phyloP scores from a whole-genome alignment of 495 filamentous ascomycete genomes.

The Aspergillus baeticus region DNA sequence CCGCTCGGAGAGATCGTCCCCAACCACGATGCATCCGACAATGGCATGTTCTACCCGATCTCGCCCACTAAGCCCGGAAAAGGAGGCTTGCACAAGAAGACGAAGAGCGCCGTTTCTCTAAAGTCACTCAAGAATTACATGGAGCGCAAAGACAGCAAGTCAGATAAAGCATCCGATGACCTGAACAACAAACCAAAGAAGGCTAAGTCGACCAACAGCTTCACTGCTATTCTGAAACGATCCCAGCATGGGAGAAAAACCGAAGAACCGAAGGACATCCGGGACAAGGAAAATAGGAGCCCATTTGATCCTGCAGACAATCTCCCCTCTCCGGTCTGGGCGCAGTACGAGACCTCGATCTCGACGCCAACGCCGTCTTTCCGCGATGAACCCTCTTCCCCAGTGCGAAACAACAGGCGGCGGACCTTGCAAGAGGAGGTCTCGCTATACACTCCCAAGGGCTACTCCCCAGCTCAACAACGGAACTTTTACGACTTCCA shows the following conservation, averaged over 20 bases:
- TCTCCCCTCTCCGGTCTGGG: slow-evolving; percentile 72
- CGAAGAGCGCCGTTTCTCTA: slow-evolving; percentile 65
- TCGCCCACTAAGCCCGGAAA: slow-evolving; percentile 30
- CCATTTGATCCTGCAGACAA: slow-evolving; percentile 46
- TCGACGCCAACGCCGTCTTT: slow-evolving; percentile 52
- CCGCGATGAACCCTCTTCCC: slow-evolving; percentile 33
- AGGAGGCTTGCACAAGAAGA: slow-evolving; percentile 56
- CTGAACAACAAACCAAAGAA: slow-evolving; percentile 66
- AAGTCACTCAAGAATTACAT: slow-evolving; percentile 58
- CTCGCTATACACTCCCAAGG: slow-evolving; percentile 58
- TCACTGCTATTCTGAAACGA: slow-evolving; percentile 55
- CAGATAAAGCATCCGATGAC: slow-evolving; percentile 36
- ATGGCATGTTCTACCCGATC: slow-evolving; percentile 19
- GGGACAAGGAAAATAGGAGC: slow-evolving; percentile 74
- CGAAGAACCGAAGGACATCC: slow-evolving; percentile 47
- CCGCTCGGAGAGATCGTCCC: slow-evolving; percentile 40
- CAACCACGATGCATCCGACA: slow-evolving; percentile 36
- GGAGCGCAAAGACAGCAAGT: slow-evolving; percentile 52
- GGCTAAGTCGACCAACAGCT: slow-evolving; percentile 78
- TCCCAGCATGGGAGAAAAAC: slow-evolving; percentile 43
- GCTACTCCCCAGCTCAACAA: slow-evolving; percentile 64
- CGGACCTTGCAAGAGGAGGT: slow-evolving; percentile 56
- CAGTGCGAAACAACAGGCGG: slow-evolving; percentile 36
- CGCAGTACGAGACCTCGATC: slow-evolving; percentile 37
- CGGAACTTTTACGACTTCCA: slow-evolving; percentile 60